Evolutionary conservation across 768 basidiomycete species (phyloP), one percentile per base, ranked within the genome.

Genomic region (Phaeotremella fagi): DNA sequence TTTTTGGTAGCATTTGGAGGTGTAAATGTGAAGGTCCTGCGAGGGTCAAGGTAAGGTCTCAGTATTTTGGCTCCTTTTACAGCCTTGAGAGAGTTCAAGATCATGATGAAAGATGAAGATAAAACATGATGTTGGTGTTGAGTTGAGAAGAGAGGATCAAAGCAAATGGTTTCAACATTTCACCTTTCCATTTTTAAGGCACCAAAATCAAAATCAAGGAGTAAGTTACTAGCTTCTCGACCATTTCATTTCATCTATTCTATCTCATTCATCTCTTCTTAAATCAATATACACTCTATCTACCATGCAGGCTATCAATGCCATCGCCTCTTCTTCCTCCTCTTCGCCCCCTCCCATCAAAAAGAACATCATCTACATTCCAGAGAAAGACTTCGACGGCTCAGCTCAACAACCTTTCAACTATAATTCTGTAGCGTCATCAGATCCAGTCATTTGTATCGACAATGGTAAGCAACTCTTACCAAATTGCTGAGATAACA

Each of bases 361-460:
- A 29, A 38, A 31, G 4, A 61, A 60, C 22, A 36, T 52, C 28
- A 25, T 70, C 23, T 48, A 60, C 41, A 59, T 70, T 7, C 38
- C 52, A 7, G 68, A 70, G 18, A 41, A 38, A 15, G n/a, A 51
- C 11, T 42, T 54, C 22, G 43, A 43, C 20, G 49, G 46, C 31
- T 50, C 28, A 27, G 60, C 55, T 33, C 68, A 70, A 31, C 51
- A 54, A n/a, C 28, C 52, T 0, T 64, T 53, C 48, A 43, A 62
- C 37, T 64, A 66, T 27, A 48, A 47, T 23, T 64, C 62, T 1
- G 37, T 70, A 16, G 53, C 51, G 12, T 41, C 38, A 1, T 24
- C 43, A 23, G 68, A 70, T 43, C 61, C 63, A 15, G 52, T 58
- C 7, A 68, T 71, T 7, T 71, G 69, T 29, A 71, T 71, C 4